Evolutionary conservation across 176 grass and related monocot species (phyloP).

Genomic region (Melocanna baccifera): DNA sequence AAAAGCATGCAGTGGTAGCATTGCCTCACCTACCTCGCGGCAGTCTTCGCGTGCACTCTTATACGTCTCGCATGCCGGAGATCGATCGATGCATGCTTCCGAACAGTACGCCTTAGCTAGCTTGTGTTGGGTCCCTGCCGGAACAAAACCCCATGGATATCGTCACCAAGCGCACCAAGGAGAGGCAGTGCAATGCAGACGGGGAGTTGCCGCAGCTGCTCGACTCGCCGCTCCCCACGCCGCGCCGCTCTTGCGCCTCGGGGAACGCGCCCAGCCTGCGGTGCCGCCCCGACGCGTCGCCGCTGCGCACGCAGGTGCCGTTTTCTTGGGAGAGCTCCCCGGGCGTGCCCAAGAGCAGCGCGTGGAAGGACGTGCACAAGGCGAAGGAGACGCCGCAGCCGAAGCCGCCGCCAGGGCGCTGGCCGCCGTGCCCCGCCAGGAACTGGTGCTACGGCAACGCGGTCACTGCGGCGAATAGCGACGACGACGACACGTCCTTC

Average conservation of each 20-base stretch:
- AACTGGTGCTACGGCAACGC: constrained; percentile 39
- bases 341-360: constrained; percentile 57
- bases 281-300: constrained; percentile 38
- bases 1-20: constrained; percentile 23
- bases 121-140: neutral
- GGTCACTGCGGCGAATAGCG: constrained; percentile 47
- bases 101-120: neutral
- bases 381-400: constrained; percentile 38
- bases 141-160: constrained; percentile 29
- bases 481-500: constrained; percentile 53
- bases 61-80: constrained; percentile 9
- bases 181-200: constrained; percentile 7
- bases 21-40: constrained; percentile 20
- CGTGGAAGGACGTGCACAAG: constrained; percentile 15
- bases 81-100: constrained; percentile 2
- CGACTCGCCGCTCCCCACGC: constrained; percentile 72
- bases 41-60: constrained; percentile 41
- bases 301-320: constrained; percentile 55
- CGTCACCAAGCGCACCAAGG: constrained; percentile 41
- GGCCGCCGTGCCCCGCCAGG: constrained; percentile 7
- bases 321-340: constrained; percentile 98
- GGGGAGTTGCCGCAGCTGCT: constrained; percentile 47
- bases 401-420: constrained; percentile 57
- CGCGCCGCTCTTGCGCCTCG: constrained; percentile 60
- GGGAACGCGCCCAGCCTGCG: constrained; percentile 28